Evolutionary conservation across 768 basidiomycete genomes (phyloP).

Genomic region (Mycena albidolilacea): DNA sequence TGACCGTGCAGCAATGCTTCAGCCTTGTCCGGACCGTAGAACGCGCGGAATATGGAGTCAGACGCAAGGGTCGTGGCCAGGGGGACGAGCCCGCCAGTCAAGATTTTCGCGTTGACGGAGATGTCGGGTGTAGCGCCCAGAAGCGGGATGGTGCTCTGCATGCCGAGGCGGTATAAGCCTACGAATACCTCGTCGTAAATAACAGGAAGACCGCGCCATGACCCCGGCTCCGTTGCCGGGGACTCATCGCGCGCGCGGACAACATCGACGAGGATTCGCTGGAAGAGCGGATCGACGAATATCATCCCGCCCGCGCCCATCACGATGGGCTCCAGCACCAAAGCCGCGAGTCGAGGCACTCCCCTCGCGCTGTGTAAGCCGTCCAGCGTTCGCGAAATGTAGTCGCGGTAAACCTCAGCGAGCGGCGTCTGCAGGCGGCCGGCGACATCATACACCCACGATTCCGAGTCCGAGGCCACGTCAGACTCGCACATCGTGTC

Average conservation of each 20-base stretch:
- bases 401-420: slow-evolving; percentile 72
- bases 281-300: slow-evolving; percentile 97
- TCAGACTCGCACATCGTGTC: slow-evolving; percentile 42
- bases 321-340: slow-evolving; percentile 92
- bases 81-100: slow-evolving; percentile 94
- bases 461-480: slow-evolving; percentile 60
- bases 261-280: slow-evolving; percentile 86
- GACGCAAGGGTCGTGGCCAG: slow-evolving; percentile 89
- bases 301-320: slow-evolving; percentile 98
- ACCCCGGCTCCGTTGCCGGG: slow-evolving; percentile 17
- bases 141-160: slow-evolving; percentile 73
- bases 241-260: slow-evolving; percentile 67
- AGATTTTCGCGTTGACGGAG: slow-evolving; percentile 91
- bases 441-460: slow-evolving; percentile 79
- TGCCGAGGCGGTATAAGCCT: slow-evolving; percentile 90
- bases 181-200: slow-evolving; percentile 98
- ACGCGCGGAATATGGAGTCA: slow-evolving; percentile 84
- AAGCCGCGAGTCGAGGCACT: slow-evolving; percentile 70
- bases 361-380: slow-evolving; percentile 56
- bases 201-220: slow-evolving; percentile 85
- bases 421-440: slow-evolving; percentile 72
- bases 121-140: slow-evolving; percentile 89
- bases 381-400: slow-evolving; percentile 69
- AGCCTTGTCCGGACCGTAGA: slow-evolving; percentile 81
- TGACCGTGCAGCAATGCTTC: slow-evolving; percentile 95